phyloP scores from a whole-genome alignment of 176 grass and related monocot genomes.

The Hsuehochloa calcarea region DNA sequence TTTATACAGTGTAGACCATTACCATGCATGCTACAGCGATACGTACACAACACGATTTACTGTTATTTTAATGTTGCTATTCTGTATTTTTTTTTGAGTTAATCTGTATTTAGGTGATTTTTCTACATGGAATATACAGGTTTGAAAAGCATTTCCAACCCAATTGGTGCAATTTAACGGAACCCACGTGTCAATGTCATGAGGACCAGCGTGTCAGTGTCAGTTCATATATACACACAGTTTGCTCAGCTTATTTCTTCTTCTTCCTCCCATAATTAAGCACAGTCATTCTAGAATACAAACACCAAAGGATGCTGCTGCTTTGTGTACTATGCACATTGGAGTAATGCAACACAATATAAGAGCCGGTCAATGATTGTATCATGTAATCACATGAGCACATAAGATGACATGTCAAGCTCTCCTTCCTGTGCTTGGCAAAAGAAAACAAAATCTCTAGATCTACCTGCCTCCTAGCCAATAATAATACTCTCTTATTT shows the following conservation, averaged over 20 bases:
- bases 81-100: neutral
- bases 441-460: constrained; percentile 49
- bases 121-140: neutral
- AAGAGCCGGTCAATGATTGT: constrained; percentile 11
- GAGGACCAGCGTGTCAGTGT: neutral
- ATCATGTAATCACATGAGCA: constrained; percentile 26
- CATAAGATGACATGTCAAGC: constrained; percentile 27
- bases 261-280: neutral
- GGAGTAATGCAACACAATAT: neutral
- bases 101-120: neutral
- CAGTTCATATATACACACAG: neutral
- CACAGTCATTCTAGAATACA: neutral
- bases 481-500: neutral
- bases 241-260: neutral
- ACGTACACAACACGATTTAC: neutral
- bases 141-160: neutral
- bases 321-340: neutral
- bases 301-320: neutral
- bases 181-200: neutral
- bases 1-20: neutral
- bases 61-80: neutral
- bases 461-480: constrained; percentile 34
- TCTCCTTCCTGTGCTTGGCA: constrained; percentile 17
- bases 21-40: neutral
- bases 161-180: too few relatives aligned